Percentiles rank a stretch among this genome's conserved stretches.
Conservation (phyloP, 164 flowering plant species). For the Pachysandra terminalis region DNA sequence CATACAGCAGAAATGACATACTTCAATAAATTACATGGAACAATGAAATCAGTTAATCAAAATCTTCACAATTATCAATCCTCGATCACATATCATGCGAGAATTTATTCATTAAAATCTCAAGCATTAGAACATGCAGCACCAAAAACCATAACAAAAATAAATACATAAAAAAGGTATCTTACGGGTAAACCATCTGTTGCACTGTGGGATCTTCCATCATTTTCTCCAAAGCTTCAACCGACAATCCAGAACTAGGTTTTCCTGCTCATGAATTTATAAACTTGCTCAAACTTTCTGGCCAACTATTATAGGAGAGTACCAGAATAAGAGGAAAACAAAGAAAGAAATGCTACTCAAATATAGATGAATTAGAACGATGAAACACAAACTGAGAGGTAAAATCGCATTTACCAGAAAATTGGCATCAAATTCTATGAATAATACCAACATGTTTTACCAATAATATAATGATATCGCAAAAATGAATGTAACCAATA, state of each 20-base stretch:
- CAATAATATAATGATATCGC: not conserved
- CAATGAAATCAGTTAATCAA: too few relatives aligned
- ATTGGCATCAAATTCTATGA: not conserved
- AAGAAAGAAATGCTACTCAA: not conserved
- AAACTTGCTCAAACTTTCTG: not conserved
- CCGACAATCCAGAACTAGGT: slow-evolving; percentile 47
- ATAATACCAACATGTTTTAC: not conserved
- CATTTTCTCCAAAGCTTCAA: slow-evolving; percentile 96
- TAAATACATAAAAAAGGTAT: slow-evolving; percentile 4
- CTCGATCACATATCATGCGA: too few relatives aligned
- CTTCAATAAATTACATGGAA: too few relatives aligned
- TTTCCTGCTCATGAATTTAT: slow-evolving; percentile 36
- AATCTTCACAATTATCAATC: too few relatives aligned
- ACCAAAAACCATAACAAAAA: not conserved
- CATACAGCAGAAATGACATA: too few relatives aligned
- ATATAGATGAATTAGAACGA: not conserved
- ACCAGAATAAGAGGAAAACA: not conserved
- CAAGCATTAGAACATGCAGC: too few relatives aligned
- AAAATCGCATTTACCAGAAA: not conserved
- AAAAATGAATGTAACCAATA: too few relatives aligned
- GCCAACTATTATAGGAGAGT: not conserved
- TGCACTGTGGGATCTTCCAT: slow-evolving; percentile 98
- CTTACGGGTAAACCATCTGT: slow-evolving; percentile 93
- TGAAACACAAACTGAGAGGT: not conserved
- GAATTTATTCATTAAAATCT: too few relatives aligned